Percentiles rank a stretch among this genome's conserved stretches.
phyloP scores from a whole-genome alignment of 1,284 basidiomycete genomes.

The Tilletia indica region DNA sequence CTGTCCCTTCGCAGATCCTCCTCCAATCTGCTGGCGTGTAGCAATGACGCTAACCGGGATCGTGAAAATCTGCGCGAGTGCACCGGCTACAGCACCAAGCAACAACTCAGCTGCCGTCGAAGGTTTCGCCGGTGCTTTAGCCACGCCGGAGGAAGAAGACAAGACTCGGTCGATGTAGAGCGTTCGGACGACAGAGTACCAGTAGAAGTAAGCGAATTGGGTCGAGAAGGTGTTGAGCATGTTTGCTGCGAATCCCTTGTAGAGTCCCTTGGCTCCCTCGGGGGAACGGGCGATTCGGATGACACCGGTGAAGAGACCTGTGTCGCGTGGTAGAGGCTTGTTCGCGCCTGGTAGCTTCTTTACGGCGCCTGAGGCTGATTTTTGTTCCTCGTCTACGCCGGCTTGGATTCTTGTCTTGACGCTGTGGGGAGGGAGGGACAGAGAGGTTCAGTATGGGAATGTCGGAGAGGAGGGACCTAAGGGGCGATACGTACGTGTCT shows the following conservation, averaged over 20 bases:
- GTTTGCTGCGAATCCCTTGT: slow-evolving; percentile 91
- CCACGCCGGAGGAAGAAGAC: slow-evolving; percentile 11
- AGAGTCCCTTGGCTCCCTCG: slow-evolving; percentile 66
- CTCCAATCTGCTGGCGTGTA: slow-evolving; percentile 77
- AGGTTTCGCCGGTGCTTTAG: slow-evolving; percentile 19
- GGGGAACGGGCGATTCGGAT: slow-evolving; percentile 46
- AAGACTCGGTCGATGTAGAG: slow-evolving; percentile 62
- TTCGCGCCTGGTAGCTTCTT: slow-evolving; percentile 43
- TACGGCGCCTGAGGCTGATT: neutral
- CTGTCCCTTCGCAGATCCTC: neutral
- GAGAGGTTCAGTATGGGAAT: too few relatives aligned
- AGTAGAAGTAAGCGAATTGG: slow-evolving; percentile 98
- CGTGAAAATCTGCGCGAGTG: slow-evolving; percentile 94
- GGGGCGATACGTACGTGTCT: slow-evolving; percentile 64
- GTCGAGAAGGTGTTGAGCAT: slow-evolving; percentile 96
- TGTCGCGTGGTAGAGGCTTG: slow-evolving; percentile 55
- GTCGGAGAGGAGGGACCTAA: neutral
- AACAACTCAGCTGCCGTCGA: slow-evolving; percentile 61
- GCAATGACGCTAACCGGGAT: slow-evolving; percentile 97
- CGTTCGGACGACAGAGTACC: slow-evolving; percentile 85
- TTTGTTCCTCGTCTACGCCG: slow-evolving; percentile 21
- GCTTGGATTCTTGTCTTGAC: slow-evolving; percentile 91
- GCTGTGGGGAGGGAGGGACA: slow-evolving; percentile 57
- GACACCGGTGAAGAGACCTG: slow-evolving; percentile 48
- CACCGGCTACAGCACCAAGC: slow-evolving; percentile 87